phyloP scores from a whole-genome alignment of 2,329 filamentous ascomycete species.

The Alternaria arbusti region DNA sequence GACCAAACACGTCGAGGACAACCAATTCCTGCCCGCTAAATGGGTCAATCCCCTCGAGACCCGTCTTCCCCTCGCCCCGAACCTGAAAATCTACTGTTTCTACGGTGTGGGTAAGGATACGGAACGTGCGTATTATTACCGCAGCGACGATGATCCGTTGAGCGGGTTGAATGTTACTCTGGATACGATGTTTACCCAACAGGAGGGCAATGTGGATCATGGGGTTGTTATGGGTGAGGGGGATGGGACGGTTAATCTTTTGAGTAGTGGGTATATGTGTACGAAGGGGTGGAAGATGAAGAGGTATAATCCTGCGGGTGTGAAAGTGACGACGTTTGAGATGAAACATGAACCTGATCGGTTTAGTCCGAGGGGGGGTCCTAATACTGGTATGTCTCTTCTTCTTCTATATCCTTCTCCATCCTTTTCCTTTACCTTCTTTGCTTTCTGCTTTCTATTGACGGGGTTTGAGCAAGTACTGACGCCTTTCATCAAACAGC shows the following conservation, averaged over 20 bases:
- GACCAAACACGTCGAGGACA: constrained; percentile 75
- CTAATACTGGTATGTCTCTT: constrained; percentile 62
- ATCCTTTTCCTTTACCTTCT: background rate
- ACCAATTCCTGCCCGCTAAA: constrained; percentile 63
- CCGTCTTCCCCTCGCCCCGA: constrained; percentile 82
- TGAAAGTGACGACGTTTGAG: constrained; percentile 84
- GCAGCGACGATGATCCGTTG: constrained; percentile 69
- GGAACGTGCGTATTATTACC: constrained; percentile 91
- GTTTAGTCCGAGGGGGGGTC: constrained; percentile 79
- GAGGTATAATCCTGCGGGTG: constrained; percentile 86
- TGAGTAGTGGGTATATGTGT: constrained; percentile 96
- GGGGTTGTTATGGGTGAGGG: constrained; percentile 96
- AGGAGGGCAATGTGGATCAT: constrained; percentile 66
- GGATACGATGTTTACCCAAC: constrained; percentile 56
- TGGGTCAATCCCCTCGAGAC: constrained; percentile 97
- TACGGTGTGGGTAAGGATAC: constrained; percentile 95
- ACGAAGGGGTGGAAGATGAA: constrained; percentile 92
- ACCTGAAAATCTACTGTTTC: constrained; percentile 95
- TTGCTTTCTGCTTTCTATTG: too few species aligned
- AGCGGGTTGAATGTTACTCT: constrained; percentile 70
- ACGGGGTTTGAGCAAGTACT: background rate
- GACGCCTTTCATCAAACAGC: constrained; percentile 53
- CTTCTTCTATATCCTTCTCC: background rate
- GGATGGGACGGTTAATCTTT: constrained; percentile 92
- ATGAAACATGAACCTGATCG: constrained; percentile 96